Evolutionary conservation across 352 stramenopile species (phyloP).

Genomic region (Salisapilia sapeloensis): DNA sequence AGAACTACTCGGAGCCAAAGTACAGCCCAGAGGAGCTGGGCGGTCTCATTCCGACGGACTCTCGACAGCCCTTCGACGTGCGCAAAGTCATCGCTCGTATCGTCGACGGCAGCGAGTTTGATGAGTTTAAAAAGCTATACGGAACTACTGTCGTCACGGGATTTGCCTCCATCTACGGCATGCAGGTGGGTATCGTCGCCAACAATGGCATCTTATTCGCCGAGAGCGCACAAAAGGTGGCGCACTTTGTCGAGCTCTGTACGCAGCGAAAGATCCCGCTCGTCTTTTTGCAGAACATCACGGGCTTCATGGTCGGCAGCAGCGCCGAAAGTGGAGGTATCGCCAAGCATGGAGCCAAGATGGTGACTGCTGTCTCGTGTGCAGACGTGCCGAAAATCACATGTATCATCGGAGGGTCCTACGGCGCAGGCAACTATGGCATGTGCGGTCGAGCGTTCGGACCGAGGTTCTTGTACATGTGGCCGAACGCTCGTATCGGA

Average conservation of each 20-base stretch:
- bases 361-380: constrained; percentile 91
- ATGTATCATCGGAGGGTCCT: constrained; percentile 92
- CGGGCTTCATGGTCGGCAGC: constrained; percentile 95
- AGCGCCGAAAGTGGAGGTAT: constrained; percentile 95
- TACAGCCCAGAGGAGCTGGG: constrained; percentile 86
- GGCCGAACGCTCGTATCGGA: constrained; percentile 91
- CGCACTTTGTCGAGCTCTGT: constrained; percentile 97
- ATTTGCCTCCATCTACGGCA: constrained; percentile 91
- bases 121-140: constrained; percentile 97
- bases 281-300: constrained; percentile 98
- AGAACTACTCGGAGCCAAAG: constrained; percentile 61
- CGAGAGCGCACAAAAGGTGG: constrained; percentile 85
- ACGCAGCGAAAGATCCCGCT: constrained; percentile 91
- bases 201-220: constrained; percentile 98
- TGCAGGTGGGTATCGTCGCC: constrained; percentile 92
- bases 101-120: constrained; percentile 92
- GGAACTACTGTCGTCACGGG: constrained; percentile 94
- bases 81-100: constrained; percentile 92
- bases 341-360: constrained; percentile 92
- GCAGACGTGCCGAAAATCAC: constrained; percentile 96
- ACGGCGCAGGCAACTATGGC: constrained; percentile 93
- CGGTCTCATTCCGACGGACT: constrained; percentile 87
- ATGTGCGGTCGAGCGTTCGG: constrained; percentile 96
- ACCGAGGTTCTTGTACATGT: constrained; percentile 96
- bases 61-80: constrained; percentile 93